A percentile compares a stretch with the other conserved stretches of the same genome.
Evolutionary conservation across 2,329 filamentous ascomycete species (phyloP).

Genomic region (Simplicillium sp.): DNA sequence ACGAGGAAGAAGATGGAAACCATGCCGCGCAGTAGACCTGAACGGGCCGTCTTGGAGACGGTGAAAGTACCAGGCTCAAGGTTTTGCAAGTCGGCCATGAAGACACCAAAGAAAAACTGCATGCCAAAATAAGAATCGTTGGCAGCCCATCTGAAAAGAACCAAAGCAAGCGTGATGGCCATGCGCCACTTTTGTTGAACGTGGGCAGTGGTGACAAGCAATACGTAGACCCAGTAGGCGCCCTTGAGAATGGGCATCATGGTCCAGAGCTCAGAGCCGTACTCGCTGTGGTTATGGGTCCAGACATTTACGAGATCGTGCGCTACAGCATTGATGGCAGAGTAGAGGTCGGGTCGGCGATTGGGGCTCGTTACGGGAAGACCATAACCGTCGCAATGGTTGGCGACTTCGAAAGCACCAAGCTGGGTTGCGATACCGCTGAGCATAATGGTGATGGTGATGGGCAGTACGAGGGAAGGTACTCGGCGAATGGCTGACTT

Average conservation of each 20-base stretch:
- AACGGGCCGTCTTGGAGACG: slow-evolving; percentile 29
- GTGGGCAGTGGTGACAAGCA: slow-evolving; percentile 39
- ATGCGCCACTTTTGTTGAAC: slow-evolving; percentile 40
- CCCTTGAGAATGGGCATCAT: slow-evolving; percentile 44
- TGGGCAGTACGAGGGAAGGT: slow-evolving; percentile 48
- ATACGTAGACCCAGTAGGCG: slow-evolving; percentile 44
- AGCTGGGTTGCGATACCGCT: slow-evolving; percentile 33
- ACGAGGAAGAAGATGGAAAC: slow-evolving; percentile 40
- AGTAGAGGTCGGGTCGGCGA: slow-evolving; percentile 6
- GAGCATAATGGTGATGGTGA: slow-evolving; percentile 42
- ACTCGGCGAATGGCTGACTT: slow-evolving; percentile 49
- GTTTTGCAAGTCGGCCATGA: slow-evolving; percentile 50
- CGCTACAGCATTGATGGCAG: slow-evolving; percentile 18
- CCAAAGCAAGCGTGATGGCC: slow-evolving; percentile 33
- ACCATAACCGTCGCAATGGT: slow-evolving; percentile 51
- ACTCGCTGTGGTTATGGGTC: slow-evolving; percentile 37
- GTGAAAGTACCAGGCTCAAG: slow-evolving; percentile 29
- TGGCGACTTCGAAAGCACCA: slow-evolving; percentile 45
- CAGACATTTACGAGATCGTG: slow-evolving; percentile 40
- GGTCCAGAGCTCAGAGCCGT: slow-evolving; percentile 52
- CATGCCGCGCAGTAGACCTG: slow-evolving; percentile 30
- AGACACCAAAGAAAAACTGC: slow-evolving; percentile 53
- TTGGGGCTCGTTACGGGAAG: slow-evolving; percentile 38
- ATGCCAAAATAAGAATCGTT: slow-evolving; percentile 35
- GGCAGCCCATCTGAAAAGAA: slow-evolving; percentile 36